Conservation (phyloP, 176 grass and related monocot species). For the Cocos nucifera region DNA sequence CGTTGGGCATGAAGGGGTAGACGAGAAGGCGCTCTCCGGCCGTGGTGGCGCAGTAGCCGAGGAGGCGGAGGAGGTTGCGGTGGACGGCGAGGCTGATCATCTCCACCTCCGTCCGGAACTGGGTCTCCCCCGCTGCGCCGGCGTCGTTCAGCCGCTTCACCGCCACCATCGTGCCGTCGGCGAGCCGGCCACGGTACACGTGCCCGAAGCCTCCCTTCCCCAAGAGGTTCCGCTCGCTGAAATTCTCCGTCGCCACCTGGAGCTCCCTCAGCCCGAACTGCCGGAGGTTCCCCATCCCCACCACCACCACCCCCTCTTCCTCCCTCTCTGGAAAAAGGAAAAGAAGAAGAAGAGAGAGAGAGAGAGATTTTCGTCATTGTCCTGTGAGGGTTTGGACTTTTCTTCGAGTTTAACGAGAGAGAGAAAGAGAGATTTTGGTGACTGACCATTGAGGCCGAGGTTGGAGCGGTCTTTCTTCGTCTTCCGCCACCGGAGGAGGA, state of each 20-base stretch:
- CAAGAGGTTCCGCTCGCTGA: slow-evolving; percentile 54
- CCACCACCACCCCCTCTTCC: slow-evolving; percentile 26
- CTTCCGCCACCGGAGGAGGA: slow-evolving; percentile 46
- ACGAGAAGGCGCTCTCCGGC: slow-evolving; percentile 75
- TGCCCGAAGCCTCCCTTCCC: slow-evolving; percentile 85
- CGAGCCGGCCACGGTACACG: slow-evolving; percentile 61
- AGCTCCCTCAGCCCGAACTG: slow-evolving; percentile 70
- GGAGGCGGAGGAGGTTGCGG: slow-evolving; percentile 77
- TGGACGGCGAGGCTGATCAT: slow-evolving; percentile 97
- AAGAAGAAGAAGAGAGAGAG: neutral
- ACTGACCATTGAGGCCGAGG: slow-evolving; percentile 56
- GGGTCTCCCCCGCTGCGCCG: slow-evolving; percentile 60
- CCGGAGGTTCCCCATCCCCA: slow-evolving; percentile 55
- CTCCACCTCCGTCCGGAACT: slow-evolving; percentile 89
- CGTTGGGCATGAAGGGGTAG: slow-evolving; percentile 92
- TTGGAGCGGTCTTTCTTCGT: slow-evolving; percentile 45
- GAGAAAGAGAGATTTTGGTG: neutral
- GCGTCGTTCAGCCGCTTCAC: slow-evolving; percentile 91
- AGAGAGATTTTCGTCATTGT: neutral
- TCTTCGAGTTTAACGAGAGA: neutral
- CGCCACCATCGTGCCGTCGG: slow-evolving; percentile 57
- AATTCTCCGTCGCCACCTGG: slow-evolving; percentile 67
- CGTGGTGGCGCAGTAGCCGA: slow-evolving; percentile 61
- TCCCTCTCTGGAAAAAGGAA: slow-evolving; percentile 9
- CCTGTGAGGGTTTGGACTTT: neutral